Base-by-base conservation (phyloP, 192 early-diverging fungal species). In the Neocallimastix lanati region DNA sequence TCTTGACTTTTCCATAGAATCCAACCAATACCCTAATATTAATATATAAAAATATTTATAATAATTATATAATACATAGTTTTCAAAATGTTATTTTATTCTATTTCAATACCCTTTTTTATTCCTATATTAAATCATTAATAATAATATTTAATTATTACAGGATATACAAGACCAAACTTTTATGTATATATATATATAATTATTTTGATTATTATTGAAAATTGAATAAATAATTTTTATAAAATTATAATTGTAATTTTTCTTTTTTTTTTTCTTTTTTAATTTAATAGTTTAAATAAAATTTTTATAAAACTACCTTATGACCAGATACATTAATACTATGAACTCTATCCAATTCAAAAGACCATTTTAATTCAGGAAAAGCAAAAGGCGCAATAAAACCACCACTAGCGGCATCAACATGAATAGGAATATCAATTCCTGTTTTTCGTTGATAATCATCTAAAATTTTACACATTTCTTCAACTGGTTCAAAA, bases 361-460 rank as follows among this genome's bases (percentile, higher is more conserved):
- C 81, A 81, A 93, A 93, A 81, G 88, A 86, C 94, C 94, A 95
- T 77, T 86, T 84, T 36, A 94, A 85, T 14, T 92, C 86, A 28
- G 93, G 93, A 67, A 85, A 86, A 12, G 90, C 87, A 87, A 95
- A 95, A 5, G 94, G 94, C 14, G 93, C 94, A n/a, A 95, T 86
- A 78, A 95, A 93, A 18, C 93, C 94, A 67, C 94, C 94, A 80
- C 89, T 88, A 77, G 94, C 94, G 9, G 91, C 94, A 81, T 95
- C 94, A 76, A 95, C 90, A 82, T 95, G 94, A 81, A 95, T 94
- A 11, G 91, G 90, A 76, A 95, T 83, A 30, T 92, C 90, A 82
- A 86, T 86, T 9, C 91, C 93, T 30, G 81, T 92, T 13, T 90
- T 85, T 35, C 80, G 80, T 78, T 91, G 82, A 78, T 92, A 89